Base-by-base conservation (phyloP, 192 early-diverging fungal species). In the Powellomyces hirtus region DNA sequence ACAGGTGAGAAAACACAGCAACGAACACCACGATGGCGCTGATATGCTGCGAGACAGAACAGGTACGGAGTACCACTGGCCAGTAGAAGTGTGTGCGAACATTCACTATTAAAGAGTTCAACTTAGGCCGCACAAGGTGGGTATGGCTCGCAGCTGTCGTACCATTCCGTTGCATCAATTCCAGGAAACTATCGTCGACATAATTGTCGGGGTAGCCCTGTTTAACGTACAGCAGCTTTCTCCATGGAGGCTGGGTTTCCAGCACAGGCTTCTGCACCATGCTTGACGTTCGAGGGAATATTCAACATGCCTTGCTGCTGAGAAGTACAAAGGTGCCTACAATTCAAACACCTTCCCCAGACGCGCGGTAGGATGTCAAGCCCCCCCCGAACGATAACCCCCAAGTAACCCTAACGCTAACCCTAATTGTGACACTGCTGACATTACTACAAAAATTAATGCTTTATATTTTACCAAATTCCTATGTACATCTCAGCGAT, bases 171-270 rank as follows among this genome's bases (percentile, higher is more conserved):
- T 92, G 89, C 64, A 98, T 78, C 66, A 90, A 84, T 71, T 90
- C 87, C 46, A 98, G 68, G 70, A 98, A 98, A 1, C 91, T 88
- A 34, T 81, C 80, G 67, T 95, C 94, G 0, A 95, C 92, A 75
- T 95, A 91, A 74, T 95, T 92, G 73, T 98, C 95, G 5, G 93
- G 89, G 59, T 89, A 95, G 38, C 88, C 86, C 72, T 97, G 94
- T 59, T 89, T 88, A 42, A 94, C 87, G 74, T 92, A 97, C 59
- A 97, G 72, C 0, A 93, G 64, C 75, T 91, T 93, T 34, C 86
- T 78, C 93, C 92, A 96, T 40, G 65, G 65, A n/a, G 27, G 65
- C 30, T 8, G 53, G 53, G 31, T 34, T 31, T 4, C 53, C 31
- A 31, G 53, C 7, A 30, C n/a, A n/a, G n/a, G n/a, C n/a, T n/a